phyloP scores from a whole-genome alignment of 257 asterid genomes.

The Salvia splendens region DNA sequence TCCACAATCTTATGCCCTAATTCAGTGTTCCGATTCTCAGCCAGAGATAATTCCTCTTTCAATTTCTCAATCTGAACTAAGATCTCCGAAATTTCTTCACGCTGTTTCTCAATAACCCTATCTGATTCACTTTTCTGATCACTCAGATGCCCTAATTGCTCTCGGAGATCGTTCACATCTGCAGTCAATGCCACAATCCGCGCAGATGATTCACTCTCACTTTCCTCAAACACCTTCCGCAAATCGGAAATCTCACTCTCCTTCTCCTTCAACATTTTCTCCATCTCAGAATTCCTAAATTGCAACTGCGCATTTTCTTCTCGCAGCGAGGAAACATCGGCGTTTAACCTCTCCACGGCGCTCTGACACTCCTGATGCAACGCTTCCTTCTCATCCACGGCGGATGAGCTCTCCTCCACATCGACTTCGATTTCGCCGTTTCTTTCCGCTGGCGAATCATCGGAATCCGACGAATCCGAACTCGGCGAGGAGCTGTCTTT shows the following conservation, averaged over 20 bases:
- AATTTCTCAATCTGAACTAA: constrained; percentile 45
- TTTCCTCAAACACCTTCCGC: constrained; percentile 41
- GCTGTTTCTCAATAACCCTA: constrained; percentile 37
- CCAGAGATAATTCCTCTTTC: constrained; percentile 48
- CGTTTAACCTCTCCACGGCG: constrained; percentile 40
- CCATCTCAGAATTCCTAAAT: constrained; percentile 41
- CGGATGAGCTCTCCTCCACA: constrained; percentile 32
- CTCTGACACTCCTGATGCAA: constrained; percentile 42
- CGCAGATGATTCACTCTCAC: constrained; percentile 46
- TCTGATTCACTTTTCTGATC: constrained; percentile 52
- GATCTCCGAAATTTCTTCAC: constrained; percentile 49
- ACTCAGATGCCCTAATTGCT: constrained; percentile 42
- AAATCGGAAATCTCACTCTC: constrained; percentile 44
- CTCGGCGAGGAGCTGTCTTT: constrained; percentile 57
- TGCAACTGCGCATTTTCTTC: constrained; percentile 36
- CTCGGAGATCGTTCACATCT: constrained; percentile 37
- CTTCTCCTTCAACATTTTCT: constrained; percentile 44
- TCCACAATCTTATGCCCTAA: neutral
- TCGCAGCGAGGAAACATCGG: constrained; percentile 38
- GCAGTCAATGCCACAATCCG: constrained; percentile 34
- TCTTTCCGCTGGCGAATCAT: constrained; percentile 40
- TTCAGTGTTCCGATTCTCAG: constrained; percentile 18
- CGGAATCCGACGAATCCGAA: constrained; percentile 69
- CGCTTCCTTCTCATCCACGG: constrained; percentile 52
- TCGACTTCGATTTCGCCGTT: constrained; percentile 42